These are phyloP conservation scores for Coemansia sp. DNA, from an alignment of 192 early-diverging fungal genomes.

Conservation along the genomic window DNA sequence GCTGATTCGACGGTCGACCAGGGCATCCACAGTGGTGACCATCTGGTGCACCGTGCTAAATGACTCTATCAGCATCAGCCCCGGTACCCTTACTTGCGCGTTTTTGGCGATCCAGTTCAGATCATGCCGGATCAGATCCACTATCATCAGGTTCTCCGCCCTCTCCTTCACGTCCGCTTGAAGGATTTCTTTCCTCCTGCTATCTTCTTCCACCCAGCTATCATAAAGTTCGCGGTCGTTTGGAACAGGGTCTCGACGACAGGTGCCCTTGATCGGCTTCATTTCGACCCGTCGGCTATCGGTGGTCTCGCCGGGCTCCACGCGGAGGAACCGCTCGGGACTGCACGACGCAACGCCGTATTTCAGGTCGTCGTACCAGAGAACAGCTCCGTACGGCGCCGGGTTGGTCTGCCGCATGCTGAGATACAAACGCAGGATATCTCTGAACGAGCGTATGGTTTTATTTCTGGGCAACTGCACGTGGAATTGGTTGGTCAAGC, in stretches of 20 bases:
- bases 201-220: slow-evolving; percentile 25
- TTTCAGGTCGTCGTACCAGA: slow-evolving; percentile 56
- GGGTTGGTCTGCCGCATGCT: slow-evolving; percentile 74
- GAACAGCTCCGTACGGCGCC: slow-evolving; percentile 82
- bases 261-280: slow-evolving; percentile 97
- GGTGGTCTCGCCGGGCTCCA: slow-evolving; percentile 15
- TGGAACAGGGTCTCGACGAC: slow-evolving; percentile 13
- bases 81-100: slow-evolving; percentile 71
- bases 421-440: slow-evolving; percentile 62
- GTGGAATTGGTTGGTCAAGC: slow-evolving; percentile 84
- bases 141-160: slow-evolving; percentile 98
- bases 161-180: slow-evolving; percentile 82
- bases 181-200: slow-evolving; percentile 38
- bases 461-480: not conserved
- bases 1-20: slow-evolving; percentile 61
- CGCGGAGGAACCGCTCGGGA: slow-evolving; percentile 81
- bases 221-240: not conserved
- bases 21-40: slow-evolving; percentile 79
- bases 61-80: slow-evolving; percentile 85
- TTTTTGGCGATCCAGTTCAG: slow-evolving; percentile 73
- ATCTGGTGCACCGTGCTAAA: slow-evolving; percentile 93
- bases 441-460: slow-evolving; percentile 2
- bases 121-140: slow-evolving; percentile 95
- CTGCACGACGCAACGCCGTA: slow-evolving; percentile 60
- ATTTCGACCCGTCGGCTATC: slow-evolving; percentile 66